Evolutionary conservation across 192 early-diverging fungal genomes (phyloP).

Genomic region (Linnemannia zychae): DNA sequence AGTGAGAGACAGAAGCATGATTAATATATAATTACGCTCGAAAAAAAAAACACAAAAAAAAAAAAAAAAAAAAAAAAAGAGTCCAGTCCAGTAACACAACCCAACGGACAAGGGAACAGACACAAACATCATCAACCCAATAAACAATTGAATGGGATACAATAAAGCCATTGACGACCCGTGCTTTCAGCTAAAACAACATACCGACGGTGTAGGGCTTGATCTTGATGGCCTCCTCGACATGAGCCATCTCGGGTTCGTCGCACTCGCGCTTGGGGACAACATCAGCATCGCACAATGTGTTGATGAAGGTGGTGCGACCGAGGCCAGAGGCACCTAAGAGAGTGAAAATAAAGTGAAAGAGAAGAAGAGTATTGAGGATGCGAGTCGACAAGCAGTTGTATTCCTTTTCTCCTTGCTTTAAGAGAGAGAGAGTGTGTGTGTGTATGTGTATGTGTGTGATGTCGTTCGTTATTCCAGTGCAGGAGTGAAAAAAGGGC

Average conservation of each 20-base stretch:
- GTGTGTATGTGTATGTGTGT: not conserved
- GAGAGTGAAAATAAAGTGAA: not conserved
- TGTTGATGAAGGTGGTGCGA: constrained; percentile 99
- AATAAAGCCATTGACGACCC: not conserved
- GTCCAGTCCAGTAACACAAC: constrained; percentile 7
- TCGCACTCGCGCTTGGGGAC: constrained; percentile 75
- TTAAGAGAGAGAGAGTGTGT: too few species aligned
- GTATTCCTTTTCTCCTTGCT: not conserved
- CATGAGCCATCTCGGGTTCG: constrained; percentile 81
- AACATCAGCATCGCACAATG: constrained; percentile 89
- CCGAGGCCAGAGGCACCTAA: constrained; percentile 94
- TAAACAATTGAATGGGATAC: not conserved
- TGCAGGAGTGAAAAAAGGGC: not conserved
- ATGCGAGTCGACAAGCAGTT: not conserved
- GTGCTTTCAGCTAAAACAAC: not conserved
- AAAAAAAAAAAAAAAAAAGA: too few species aligned
- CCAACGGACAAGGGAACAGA: not conserved
- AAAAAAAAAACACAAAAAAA: too few species aligned
- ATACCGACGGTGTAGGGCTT: constrained; percentile 88
- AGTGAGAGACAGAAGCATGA: constrained; percentile 6
- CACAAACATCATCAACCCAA: not conserved
- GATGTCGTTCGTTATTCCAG: not conserved
- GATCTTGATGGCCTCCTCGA: constrained; percentile 89
- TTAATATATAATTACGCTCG: not conserved
- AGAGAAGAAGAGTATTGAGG: not conserved